Conservation (phyloP, 352 stramenopile genomes). For the Pythium pectinolyticum region DNA sequence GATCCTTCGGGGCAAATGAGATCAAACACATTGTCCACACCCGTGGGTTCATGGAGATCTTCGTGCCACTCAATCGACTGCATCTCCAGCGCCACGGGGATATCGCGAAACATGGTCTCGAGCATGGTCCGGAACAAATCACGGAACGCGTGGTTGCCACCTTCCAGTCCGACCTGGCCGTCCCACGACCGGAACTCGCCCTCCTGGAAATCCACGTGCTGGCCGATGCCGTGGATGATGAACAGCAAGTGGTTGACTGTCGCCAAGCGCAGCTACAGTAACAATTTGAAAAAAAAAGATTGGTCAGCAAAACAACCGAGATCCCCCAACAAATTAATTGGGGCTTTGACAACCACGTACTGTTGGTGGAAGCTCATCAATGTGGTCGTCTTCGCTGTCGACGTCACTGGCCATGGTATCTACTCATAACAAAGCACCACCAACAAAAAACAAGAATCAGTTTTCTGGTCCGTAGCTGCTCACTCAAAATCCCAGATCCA, state of each 20-base stretch:
- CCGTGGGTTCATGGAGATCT: slow-evolving; percentile 83
- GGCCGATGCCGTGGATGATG: slow-evolving; percentile 84
- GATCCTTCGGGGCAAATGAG: slow-evolving; percentile 79
- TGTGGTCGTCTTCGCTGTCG: slow-evolving; percentile 65
- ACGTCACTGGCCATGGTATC: slow-evolving; percentile 14
- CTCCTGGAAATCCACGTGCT: slow-evolving; percentile 86
- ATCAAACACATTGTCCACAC: slow-evolving; percentile 83
- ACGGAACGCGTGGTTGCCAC: slow-evolving; percentile 78
- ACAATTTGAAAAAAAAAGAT: neutral
- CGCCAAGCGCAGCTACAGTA: slow-evolving; percentile 61
- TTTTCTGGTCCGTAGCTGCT: too few species aligned
- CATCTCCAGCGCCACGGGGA: slow-evolving; percentile 82
- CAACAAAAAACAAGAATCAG: too few species aligned
- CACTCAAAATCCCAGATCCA: neutral
- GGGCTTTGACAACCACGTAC: slow-evolving; percentile 28
- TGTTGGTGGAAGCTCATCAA: slow-evolving; percentile 69
- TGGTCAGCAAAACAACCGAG: neutral
- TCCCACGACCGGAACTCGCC: slow-evolving; percentile 83
- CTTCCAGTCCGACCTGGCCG: slow-evolving; percentile 61
- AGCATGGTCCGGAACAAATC: slow-evolving; percentile 77
- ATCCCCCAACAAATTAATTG: neutral
- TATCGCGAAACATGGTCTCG: slow-evolving; percentile 78
- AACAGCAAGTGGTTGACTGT: slow-evolving; percentile 87
- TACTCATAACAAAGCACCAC: neutral
- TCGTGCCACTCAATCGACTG: slow-evolving; percentile 91